phyloP scores from a whole-genome alignment of 139 green algal genomes.

The Picochlorum sp. region DNA sequence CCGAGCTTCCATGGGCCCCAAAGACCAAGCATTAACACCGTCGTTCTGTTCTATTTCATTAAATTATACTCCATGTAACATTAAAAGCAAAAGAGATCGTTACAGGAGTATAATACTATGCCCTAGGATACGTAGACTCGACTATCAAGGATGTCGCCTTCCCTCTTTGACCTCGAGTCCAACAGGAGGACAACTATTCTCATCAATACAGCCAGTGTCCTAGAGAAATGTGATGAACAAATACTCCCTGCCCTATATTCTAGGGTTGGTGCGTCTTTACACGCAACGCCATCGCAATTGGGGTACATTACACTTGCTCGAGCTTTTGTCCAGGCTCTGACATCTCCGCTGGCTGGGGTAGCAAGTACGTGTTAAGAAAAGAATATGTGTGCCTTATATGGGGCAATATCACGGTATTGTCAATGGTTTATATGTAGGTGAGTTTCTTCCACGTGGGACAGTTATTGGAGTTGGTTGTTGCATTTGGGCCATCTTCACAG shows the following conservation, averaged over 20 bases:
- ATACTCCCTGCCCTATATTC: slow-evolving; percentile 71
- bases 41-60: no score
- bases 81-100: no score
- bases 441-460: slow-evolving; percentile 34
- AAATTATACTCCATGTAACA: no score
- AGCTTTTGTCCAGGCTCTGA: slow-evolving; percentile 54
- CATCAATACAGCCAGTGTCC: slow-evolving; percentile 55
- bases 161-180: no score
- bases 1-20: slow-evolving; percentile 10
- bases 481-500: slow-evolving; percentile 63
- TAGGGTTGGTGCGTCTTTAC: slow-evolving; percentile 46
- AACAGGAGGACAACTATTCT: slow-evolving; percentile 18
- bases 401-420: neutral
- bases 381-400: neutral
- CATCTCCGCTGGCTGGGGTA: slow-evolving; percentile 38
- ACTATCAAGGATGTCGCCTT: no score
- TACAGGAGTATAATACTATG: no score
- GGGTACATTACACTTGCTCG: slow-evolving; percentile 57
- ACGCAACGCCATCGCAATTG: slow-evolving; percentile 55
- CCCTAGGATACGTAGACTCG: no score
- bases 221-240: slow-evolving; percentile 64
- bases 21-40: neutral
- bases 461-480: slow-evolving; percentile 55
- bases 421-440: slow-evolving; percentile 7
- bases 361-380: slow-evolving; percentile 7